Base-by-base conservation (phyloP, 495 filamentous ascomycete genomes). In the Terfezia boudieri region DNA sequence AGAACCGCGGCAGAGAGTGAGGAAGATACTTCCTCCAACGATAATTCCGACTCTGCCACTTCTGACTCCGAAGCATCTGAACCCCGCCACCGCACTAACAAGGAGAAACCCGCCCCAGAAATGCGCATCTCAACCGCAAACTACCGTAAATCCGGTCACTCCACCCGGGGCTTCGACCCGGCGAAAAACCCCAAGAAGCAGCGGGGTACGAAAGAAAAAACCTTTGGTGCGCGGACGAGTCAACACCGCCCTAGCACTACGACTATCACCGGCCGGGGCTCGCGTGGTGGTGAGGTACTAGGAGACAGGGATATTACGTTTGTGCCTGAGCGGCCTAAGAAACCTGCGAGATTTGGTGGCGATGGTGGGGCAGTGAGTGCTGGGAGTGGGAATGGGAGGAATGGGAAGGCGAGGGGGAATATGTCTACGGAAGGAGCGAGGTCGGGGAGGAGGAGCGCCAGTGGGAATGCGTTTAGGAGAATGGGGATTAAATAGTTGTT, bases 241-340 rank as follows among this genome's bases (percentile, higher is more conserved):
- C 26, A 32, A 32, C 26, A 11, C 62, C 64, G 9, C 14, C 2
- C 10, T n/a, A 7, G 8, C 41, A 20, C 36, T 35, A 46, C 17
- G 68, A 73, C 54, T 71, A 69, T 35, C 55, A 63, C 16, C 65
- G 65, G 0, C 75, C 73, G 50, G 61, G 64, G 35, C 75, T 74
- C 54, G 49, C 70, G 71, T 23, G 67, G 66, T 4, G 70, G 72
- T 43, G 76, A 77, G 17, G 75, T 82, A 2, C 77, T 84, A 23
- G 90, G 92, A 9, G 92, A 95, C 67, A 74, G 81, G 61, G 78
- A 90, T 65, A 70, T 96, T 51, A 85, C 85, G 17, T 96, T 61
- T 51, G 57, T 95, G 71, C 78, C 79, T 54, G 84, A 84, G 17
- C 70, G 73, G 41, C 72, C 69, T 43, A 80, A 74, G 58, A 76